Percentiles rank a stretch among this genome's conserved stretches.
phyloP scores from a whole-genome alignment of 140 eudicot species.

The Oenanthe javanica region DNA sequence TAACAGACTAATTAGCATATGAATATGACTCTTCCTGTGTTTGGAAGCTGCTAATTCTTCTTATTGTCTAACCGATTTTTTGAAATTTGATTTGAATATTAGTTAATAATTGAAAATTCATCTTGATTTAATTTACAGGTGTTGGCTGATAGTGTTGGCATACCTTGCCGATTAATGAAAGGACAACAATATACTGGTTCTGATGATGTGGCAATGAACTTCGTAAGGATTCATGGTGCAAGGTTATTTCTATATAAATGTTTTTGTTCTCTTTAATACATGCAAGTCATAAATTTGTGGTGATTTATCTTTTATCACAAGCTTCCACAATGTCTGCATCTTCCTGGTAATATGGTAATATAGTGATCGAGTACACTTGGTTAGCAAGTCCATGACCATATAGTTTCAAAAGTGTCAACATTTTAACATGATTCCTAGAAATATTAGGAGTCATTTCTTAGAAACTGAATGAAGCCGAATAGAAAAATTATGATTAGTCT shows the following conservation, averaged over 20 bases:
- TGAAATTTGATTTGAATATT: not conserved
- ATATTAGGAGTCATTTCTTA: not conserved
- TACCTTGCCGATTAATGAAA: conserved; percentile 85
- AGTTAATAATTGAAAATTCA: conserved; percentile 1
- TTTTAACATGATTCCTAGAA: not conserved
- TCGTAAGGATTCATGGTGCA: conserved; percentile 62
- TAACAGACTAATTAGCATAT: not conserved
- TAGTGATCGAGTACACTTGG: not conserved
- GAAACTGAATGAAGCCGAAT: not conserved
- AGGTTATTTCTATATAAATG: conserved; percentile 38
- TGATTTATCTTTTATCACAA: not conserved
- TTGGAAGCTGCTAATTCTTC: not conserved
- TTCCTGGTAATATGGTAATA: not conserved
- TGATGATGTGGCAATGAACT: conserved; percentile 71
- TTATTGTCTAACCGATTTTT: not conserved
- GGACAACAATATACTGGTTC: conserved; percentile 82
- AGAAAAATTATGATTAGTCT: too few relatives aligned
- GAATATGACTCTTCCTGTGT: not conserved
- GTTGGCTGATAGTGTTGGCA: conserved; percentile 84
- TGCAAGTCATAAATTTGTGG: not conserved
- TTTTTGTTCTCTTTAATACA: not conserved
- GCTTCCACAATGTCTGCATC: not conserved
- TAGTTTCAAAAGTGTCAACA: not conserved
- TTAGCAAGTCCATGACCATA: not conserved
- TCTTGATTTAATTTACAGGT: conserved; percentile 35